Conservation (phyloP, 2,329 filamentous ascomycete genomes). For the Monilinia aucupariae region DNA sequence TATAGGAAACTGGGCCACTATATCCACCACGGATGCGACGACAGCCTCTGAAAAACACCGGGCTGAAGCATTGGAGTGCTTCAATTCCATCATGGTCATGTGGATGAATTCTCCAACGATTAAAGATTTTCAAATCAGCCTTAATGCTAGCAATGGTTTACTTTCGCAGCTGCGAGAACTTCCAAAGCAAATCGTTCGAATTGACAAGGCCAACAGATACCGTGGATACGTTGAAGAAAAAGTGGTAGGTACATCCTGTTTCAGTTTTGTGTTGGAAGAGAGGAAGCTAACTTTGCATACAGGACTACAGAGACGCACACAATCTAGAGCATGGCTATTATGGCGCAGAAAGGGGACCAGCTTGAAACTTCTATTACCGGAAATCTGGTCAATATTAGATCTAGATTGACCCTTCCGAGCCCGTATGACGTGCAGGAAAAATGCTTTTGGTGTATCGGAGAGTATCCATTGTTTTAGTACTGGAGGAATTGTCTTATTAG, state of each 20-base stretch:
- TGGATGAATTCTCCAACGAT: accelerated
- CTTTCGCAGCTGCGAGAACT: neutral
- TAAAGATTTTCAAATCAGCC: neutral
- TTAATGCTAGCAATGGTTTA: neutral
- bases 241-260: neutral
- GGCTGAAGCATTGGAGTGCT: neutral
- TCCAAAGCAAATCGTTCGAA: neutral
- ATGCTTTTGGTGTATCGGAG: too few species aligned
- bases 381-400: too few species aligned
- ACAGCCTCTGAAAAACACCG: neutral
- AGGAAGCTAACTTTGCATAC: neutral
- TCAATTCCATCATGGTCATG: neutral
- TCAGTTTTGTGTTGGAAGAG: too few species aligned
- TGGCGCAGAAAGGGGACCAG: too few species aligned
- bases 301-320: neutral
- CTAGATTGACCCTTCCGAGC: too few species aligned
- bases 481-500: too few species aligned
- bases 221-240: neutral
- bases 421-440: too few species aligned
- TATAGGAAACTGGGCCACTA: neutral
- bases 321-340: too few species aligned
- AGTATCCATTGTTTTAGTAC: too few species aligned
- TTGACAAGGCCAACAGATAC: neutral
- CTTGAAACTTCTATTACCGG: too few species aligned
- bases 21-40: neutral